Evolutionary conservation across 305 asterid genomes (phyloP).

Genomic region (Ajuga reptans): DNA sequence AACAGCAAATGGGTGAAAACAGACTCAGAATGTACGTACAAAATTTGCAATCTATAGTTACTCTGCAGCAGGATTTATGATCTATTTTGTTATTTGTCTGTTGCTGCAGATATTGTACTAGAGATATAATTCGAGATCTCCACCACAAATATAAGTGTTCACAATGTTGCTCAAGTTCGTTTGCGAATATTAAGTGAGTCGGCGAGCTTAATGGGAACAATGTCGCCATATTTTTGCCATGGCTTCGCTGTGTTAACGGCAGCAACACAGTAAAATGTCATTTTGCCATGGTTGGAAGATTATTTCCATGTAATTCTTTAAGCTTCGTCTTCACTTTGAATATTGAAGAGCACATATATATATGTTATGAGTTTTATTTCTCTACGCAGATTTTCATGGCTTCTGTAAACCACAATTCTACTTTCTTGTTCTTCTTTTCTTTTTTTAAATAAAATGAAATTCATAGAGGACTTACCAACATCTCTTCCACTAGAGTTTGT

Average conservation of each 20-base stretch:
- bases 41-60: too few relatives aligned
- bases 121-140: conserved; percentile 46
- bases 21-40: conserved; percentile 66
- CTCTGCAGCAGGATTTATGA: too few relatives aligned
- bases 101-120: conserved; percentile 67
- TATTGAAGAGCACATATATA: conserved; percentile 11
- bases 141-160: neutral
- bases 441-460: too few relatives aligned
- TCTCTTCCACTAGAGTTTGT: too few relatives aligned
- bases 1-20: conserved; percentile 73
- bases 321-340: conserved; percentile 1
- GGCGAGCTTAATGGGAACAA: neutral
- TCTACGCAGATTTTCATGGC: neutral
- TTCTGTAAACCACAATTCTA: too few relatives aligned
- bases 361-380: neutral
- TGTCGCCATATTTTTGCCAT: conserved; percentile 42
- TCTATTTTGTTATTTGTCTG: too few relatives aligned
- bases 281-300: conserved; percentile 40
- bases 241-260: too few relatives aligned
- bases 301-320: conserved; percentile 16
- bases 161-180: neutral
- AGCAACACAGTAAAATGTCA: conserved; percentile 6
- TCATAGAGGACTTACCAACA: too few relatives aligned
- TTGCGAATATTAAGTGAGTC: neutral
- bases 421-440: too few relatives aligned